Evolutionary conservation across 164 flowering plant species (phyloP).

Genomic region (Amborella trichopoda): DNA sequence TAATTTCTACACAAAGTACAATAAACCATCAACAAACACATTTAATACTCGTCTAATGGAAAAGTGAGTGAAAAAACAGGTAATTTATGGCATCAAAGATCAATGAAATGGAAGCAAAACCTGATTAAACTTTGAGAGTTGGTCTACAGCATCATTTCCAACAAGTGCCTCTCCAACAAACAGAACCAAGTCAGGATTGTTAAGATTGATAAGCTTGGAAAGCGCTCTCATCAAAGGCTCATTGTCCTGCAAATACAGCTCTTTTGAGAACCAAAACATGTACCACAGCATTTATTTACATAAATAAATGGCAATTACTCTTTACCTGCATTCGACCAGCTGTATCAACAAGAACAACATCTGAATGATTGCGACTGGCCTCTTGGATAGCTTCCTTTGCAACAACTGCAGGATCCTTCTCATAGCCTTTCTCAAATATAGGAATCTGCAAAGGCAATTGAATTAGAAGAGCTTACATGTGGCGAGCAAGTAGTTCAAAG

Average conservation of each 20-base stretch:
- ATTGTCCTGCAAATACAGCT: conserved; percentile 59
- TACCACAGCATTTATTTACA: neutral
- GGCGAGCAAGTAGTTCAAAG: no score
- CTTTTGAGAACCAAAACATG: no score
- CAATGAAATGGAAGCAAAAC: conserved; percentile 19
- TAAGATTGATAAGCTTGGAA: conserved; percentile 78
- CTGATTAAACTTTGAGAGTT: conserved; percentile 90
- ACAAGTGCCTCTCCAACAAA: conserved; percentile 98
- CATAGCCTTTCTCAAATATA: conserved; percentile 95
- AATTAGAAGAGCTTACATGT: no score
- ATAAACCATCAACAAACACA: no score
- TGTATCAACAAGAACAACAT: conserved; percentile 96
- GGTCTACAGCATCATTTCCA: conserved; percentile 98
- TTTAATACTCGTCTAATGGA: no score
- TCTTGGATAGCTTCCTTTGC: conserved; percentile 98
- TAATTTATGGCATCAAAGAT: no score
- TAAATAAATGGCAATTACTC: neutral
- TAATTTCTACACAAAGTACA: conserved; percentile 87
- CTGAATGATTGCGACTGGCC: conserved; percentile 74
- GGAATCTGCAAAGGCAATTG: conserved; percentile 78
- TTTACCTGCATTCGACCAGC: conserved; percentile 96
- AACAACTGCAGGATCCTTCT: conserved; percentile 93
- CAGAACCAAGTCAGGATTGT: conserved; percentile 83
- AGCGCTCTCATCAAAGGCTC: conserved; percentile 97
- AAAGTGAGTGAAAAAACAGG: no score